phyloP scores from a whole-genome alignment of 352 stramenopile genomes.

The Pythium diclinum region DNA sequence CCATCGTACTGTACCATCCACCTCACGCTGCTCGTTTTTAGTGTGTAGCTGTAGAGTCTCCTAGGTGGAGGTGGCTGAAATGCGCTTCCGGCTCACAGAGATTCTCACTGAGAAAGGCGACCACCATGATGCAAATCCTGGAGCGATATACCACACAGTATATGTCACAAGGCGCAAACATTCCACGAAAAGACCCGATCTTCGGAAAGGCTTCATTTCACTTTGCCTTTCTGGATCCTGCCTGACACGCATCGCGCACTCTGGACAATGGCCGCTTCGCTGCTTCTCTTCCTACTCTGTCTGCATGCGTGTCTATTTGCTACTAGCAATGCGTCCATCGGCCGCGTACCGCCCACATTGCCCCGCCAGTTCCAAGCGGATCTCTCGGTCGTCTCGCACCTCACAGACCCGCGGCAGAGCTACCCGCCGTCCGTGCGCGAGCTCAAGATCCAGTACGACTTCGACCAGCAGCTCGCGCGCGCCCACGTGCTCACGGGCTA shows the following conservation, averaged over 20 bases:
- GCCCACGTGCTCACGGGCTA: constrained; percentile 59
- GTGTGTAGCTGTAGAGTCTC: too few species aligned
- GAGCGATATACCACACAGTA: neutral
- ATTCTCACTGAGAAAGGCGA: neutral
- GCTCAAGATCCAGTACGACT: constrained; percentile 67
- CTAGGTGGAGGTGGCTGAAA: too few species aligned
- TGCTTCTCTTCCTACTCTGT: neutral
- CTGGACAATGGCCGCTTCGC: neutral
- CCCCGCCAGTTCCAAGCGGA: constrained; percentile 61
- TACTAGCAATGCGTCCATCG: neutral
- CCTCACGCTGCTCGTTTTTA: too few species aligned
- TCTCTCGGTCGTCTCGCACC: constrained; percentile 52
- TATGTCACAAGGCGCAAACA: neutral
- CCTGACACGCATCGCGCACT: neutral
- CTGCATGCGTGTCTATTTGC: neutral
- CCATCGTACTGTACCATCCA: too few species aligned
- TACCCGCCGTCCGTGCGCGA: constrained; percentile 57
- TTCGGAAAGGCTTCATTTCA: neutral
- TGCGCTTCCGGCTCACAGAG: too few species aligned
- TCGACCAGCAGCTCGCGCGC: constrained; percentile 48
- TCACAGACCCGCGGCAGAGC: constrained; percentile 48
- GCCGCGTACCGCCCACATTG: constrained; percentile 31
- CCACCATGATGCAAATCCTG: neutral
- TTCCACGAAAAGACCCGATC: constrained; percentile 2
- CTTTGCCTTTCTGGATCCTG: neutral